Evolutionary conservation across 192 early-diverging fungal species (phyloP).

Genomic region (Kickxella alabastrina): DNA sequence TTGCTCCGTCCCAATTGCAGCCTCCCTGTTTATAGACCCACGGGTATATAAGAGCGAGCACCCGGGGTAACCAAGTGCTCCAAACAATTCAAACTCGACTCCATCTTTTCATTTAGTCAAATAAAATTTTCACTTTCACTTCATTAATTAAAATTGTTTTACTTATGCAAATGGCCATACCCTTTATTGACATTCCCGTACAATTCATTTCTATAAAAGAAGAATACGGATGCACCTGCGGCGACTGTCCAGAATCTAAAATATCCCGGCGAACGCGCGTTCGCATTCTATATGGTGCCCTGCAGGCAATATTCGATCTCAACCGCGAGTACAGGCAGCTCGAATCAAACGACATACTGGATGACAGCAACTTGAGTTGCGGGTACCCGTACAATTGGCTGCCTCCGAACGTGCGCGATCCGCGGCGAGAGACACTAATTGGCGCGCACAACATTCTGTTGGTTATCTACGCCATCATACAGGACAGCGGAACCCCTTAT

Average conservation of each 20-base stretch:
- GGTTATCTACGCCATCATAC: slow-evolving; percentile 36
- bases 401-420: slow-evolving; percentile 17
- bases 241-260: slow-evolving; percentile 20
- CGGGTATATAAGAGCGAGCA: no score
- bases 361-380: slow-evolving; percentile 14
- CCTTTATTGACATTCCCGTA: no score
- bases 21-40: no score
- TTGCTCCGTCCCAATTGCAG: no score
- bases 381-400: slow-evolving; percentile 46
- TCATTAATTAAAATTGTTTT: no score
- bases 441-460: slow-evolving; percentile 40
- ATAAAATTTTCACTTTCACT: no score
- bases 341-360: slow-evolving; percentile 8
- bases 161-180: no score
- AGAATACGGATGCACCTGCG: slow-evolving; percentile 21
- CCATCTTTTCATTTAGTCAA: no score
- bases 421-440: slow-evolving; percentile 25
- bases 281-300: slow-evolving; percentile 34
- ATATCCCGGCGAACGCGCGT: slow-evolving; percentile 20
- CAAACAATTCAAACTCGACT: no score
- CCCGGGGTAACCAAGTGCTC: no score
- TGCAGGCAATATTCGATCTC: slow-evolving; percentile 43
- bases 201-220: no score
- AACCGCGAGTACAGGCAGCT: slow-evolving; percentile 15
- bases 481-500: slow-evolving; percentile 29